Evolutionary conservation across 164 flowering plant species (phyloP).

Genomic region (grape (Vitis vinifera)): ASM3070453v1 NC_081818.1:10853501-10854000

Average conservation of each 20-base stretch:
- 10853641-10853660: not conserved
- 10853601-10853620: too few species aligned
- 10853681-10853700: not conserved
- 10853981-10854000: too few species aligned
- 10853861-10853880: too few species aligned
- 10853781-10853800: constrained; percentile 71
- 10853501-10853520: not conserved
- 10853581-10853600: not conserved
- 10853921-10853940: too few species aligned
- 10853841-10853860: too few species aligned
- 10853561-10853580: too few species aligned
- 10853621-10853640: not conserved
- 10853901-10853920: too few species aligned
- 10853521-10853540: not conserved
- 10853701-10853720: constrained; percentile 17
- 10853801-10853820: not conserved
- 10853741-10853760: constrained; percentile 85
- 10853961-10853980: too few species aligned
- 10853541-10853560: too few species aligned
- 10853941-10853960: too few species aligned
- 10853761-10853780: constrained; percentile 98
- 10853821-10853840: too few species aligned
- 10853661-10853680: not conserved
- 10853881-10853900: too few species aligned
- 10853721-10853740: constrained; percentile 76